Evolutionary conservation across 768 basidiomycete species (phyloP).

Genomic region (Amanita phalloides): DNA sequence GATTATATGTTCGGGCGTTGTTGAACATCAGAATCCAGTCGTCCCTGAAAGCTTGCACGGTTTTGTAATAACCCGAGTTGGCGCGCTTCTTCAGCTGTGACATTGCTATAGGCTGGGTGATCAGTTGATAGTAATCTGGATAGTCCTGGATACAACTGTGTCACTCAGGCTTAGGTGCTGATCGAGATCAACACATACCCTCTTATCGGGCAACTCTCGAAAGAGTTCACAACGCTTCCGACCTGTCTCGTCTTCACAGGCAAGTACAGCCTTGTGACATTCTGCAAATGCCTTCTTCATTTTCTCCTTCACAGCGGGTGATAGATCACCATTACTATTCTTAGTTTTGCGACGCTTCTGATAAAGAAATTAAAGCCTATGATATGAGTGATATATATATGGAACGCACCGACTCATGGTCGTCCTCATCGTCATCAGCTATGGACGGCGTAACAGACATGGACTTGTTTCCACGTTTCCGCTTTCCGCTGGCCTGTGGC

Average conservation of each 20-base stretch:
- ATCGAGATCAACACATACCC: conserved; percentile 30
- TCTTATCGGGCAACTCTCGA: conserved; percentile 73
- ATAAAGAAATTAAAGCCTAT: conserved; percentile 5
- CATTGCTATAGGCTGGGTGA: conserved; percentile 80
- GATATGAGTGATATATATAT: not conserved
- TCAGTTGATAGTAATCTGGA: conserved; percentile 88
- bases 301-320: conserved; percentile 51
- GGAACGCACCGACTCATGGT: conserved; percentile 49
- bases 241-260: conserved; percentile 61
- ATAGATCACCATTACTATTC: conserved; percentile 29
- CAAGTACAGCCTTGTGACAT: conserved; percentile 62
- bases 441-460: conserved; percentile 70
- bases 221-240: conserved; percentile 83
- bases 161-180: not conserved
- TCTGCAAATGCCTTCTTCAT: conserved; percentile 82
- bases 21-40: conserved; percentile 90
- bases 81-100: conserved; percentile 76
- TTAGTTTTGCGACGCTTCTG: conserved; percentile 86
- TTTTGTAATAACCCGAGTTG: conserved; percentile 60
- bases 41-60: conserved; percentile 54
- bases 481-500: conserved; percentile 45
- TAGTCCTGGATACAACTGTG: conserved; percentile 45
- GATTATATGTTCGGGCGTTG: conserved; percentile 90
- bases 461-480: conserved; percentile 67
- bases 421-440: conserved; percentile 73